These are phyloP conservation scores for Pichia kluyveri DNA, from an alignment of 805 yeast species.

Conservation along the genomic window DNA sequence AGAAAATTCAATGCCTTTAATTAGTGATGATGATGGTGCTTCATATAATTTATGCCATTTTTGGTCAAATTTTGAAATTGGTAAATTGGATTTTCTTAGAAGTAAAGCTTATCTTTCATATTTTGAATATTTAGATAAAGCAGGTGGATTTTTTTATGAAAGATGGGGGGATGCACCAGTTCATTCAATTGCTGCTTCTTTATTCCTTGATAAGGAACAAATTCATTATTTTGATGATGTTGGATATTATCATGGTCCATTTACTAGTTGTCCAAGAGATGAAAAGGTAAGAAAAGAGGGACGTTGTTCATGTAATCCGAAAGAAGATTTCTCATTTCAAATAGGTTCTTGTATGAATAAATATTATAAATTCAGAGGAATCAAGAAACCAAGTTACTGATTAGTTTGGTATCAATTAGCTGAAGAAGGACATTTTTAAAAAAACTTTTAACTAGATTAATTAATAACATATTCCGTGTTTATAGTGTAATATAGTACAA, in stretches of 20 bases:
- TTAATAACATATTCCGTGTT: too few species aligned
- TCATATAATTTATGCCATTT: constrained; percentile 76
- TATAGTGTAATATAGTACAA: too few species aligned
- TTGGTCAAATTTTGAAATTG: constrained; percentile 87
- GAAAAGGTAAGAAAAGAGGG: constrained; percentile 42
- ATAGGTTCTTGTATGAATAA: constrained; percentile 64
- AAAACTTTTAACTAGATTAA: too few species aligned
- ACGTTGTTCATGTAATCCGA: constrained; percentile 65
- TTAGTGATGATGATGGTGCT: constrained; percentile 57
- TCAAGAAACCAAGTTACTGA: constrained; percentile 39
- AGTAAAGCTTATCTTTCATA: constrained; percentile 56
- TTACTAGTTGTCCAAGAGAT: constrained; percentile 69
- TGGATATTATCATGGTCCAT: constrained; percentile 78
- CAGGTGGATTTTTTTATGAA: constrained; percentile 85
- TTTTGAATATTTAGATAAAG: constrained; percentile 63
- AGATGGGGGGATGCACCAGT: constrained; percentile 94
- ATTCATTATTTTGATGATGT: constrained; percentile 76
- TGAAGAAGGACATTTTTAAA: too few species aligned
- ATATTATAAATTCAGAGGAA: constrained; percentile 45
- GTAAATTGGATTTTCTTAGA: constrained; percentile 64
- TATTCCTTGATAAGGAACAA: constrained; percentile 59
- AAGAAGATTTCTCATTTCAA: constrained; percentile 69
- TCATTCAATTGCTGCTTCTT: constrained; percentile 76
- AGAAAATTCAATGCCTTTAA: constrained; percentile 57
- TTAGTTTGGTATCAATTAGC: too few species aligned